Base-by-base conservation (phyloP, 768 basidiomycete genomes). In the Russula earlei region DNA sequence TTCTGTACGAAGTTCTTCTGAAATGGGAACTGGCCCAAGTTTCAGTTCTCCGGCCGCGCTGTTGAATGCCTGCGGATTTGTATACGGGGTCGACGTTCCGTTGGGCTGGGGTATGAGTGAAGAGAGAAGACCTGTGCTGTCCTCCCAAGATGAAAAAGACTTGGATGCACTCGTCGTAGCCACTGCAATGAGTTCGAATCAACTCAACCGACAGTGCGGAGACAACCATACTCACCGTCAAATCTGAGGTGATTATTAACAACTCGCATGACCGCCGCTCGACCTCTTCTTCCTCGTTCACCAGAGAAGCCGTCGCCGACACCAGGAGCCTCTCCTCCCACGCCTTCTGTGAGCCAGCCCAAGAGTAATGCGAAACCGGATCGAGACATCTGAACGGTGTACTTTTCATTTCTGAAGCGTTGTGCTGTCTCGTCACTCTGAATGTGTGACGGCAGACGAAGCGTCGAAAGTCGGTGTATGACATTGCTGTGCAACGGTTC, bases 301-400 rank as follows among this genome's bases (percentile, higher is more conserved):
- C 88, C 91, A 31, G 83, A 75, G 64, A 91, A 90, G 0, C 91
- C 85, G 49, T 83, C 79, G 8, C 91, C 84, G 55, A 77, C 73
- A 49, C 94, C 94, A 61, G 85, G 67, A n/a, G 84, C 79, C 68
- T 91, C 90, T 54, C 93, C 85, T 56, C 93, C 83, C 52, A 85
- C 75, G 15, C 92, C 93, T 67, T 97, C 94, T 22, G 91, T 96
- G 54, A 98, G 72, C 96, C 96, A 99, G 29, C 95, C 94, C 2
- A 98, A 78, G 8, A 99, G 75, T 27, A 99, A 80, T 42, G 87
- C 81, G 67, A 96, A 95, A 7, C 93, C 90, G 36, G 93, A 93
- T 25, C 90, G 81, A 52, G 88, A 90, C 82, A 98, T 89, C 40
- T 82, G 80, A 49, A 98, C 77, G 33, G 82, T 80, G 70, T 97